phyloP scores from a whole-genome alignment of 1,284 basidiomycete genomes.

The Neotropicomus parvogracilis region DNA sequence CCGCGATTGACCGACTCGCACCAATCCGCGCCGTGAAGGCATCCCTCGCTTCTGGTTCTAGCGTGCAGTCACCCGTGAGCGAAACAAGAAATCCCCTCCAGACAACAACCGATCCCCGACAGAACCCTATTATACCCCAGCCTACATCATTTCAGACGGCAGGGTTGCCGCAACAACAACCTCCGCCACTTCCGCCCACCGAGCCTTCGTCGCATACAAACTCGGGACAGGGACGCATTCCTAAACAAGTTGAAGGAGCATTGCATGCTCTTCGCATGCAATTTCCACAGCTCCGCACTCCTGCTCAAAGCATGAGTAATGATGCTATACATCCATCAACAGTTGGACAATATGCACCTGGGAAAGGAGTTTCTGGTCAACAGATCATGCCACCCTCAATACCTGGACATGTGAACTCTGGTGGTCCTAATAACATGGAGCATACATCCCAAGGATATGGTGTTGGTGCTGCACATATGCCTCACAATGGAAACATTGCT shows the following conservation, averaged over 20 bases:
- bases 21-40: slow-evolving; percentile 35
- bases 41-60: slow-evolving; percentile 12
- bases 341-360: not conserved
- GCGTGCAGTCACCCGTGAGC: slow-evolving; percentile 8
- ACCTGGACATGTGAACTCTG: not conserved
- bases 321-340: not conserved
- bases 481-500: not conserved
- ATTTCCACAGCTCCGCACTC: slow-evolving; percentile 13
- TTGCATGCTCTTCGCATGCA: slow-evolving; percentile 19
- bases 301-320: slow-evolving; percentile 6
- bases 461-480: slow-evolving; percentile 1
- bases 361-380: not conserved
- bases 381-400: not conserved
- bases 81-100: not conserved
- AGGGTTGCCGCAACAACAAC: not conserved
- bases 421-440: not conserved
- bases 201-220: slow-evolving; percentile 2
- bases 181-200: not conserved
- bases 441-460: slow-evolving; percentile 7
- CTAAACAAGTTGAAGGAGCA: slow-evolving; percentile 14
- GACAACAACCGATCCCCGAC: slow-evolving; percentile 1
- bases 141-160: not conserved
- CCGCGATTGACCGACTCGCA: slow-evolving; percentile 27
- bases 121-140: not conserved
- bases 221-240: slow-evolving; percentile 7